phyloP scores from a whole-genome alignment of 805 yeast species.

The Lipomyces orientalis region DNA sequence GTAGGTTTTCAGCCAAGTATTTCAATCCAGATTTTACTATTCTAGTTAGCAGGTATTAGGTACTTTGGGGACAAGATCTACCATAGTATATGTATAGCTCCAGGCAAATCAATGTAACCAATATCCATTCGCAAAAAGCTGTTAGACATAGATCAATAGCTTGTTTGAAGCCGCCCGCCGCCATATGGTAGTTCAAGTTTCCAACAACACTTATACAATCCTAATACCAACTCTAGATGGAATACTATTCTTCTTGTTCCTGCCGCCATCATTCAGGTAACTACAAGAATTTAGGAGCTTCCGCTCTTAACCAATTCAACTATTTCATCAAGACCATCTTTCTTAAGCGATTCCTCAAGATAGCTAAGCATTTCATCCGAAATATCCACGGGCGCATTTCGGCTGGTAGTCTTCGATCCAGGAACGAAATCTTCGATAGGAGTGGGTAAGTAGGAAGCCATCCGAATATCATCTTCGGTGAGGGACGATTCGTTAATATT shows the following conservation, averaged over 20 bases:
- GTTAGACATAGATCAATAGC: not conserved
- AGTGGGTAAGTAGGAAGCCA: not conserved
- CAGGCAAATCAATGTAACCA: too few relatives aligned
- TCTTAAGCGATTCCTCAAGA: slow-evolving; percentile 1
- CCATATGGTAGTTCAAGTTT: not conserved
- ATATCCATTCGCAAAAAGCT: not conserved
- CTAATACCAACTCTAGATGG: not conserved
- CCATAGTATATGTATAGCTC: too few relatives aligned
- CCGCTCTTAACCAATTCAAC: not conserved
- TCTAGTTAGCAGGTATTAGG: too few relatives aligned
- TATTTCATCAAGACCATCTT: not conserved
- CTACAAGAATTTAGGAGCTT: not conserved
- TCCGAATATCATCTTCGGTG: not conserved
- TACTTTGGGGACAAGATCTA: too few relatives aligned
- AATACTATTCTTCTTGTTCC: not conserved
- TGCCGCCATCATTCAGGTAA: not conserved
- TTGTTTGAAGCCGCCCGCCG: not conserved
- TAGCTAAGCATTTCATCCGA: slow-evolving; percentile 1
- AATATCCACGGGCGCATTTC: not conserved
- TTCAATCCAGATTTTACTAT: not conserved
- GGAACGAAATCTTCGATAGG: not conserved
- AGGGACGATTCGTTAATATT: not conserved
- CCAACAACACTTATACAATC: not conserved
- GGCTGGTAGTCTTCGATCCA: not conserved
- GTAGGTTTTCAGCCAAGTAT: not conserved